Conservation (phyloP, 2,329 filamentous ascomycete species). For the Ophiostoma fasciatum region DNA sequence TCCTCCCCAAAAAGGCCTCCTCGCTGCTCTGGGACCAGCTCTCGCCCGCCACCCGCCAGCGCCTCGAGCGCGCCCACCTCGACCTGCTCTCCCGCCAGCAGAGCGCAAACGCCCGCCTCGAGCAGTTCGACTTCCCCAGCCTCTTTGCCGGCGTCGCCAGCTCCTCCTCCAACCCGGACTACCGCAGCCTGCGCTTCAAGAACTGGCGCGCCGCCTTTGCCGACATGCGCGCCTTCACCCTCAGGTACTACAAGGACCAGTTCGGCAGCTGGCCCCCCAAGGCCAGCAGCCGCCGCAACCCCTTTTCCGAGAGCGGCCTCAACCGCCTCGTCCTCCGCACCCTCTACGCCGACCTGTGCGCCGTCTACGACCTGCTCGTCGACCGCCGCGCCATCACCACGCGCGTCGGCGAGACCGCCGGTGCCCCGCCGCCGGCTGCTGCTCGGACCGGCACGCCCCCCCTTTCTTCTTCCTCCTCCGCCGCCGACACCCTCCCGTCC, state of each 20-base stretch:
- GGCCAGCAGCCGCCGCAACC: conserved; percentile 81
- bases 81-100: conserved; percentile 62
- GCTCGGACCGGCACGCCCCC: too few relatives aligned
- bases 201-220: conserved; percentile 65
- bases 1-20: too few relatives aligned
- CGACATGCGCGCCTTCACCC: conserved; percentile 58
- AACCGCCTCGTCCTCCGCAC: conserved; percentile 72
- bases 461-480: too few relatives aligned
- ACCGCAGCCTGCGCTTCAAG: conserved; percentile 68
- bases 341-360: conserved; percentile 73
- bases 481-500: background rate
- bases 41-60: conserved; percentile 54
- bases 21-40: conserved; percentile 55
- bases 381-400: conserved; percentile 68
- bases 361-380: conserved; percentile 76
- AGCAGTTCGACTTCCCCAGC: conserved; percentile 81
- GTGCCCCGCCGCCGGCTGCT: background rate
- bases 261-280: conserved; percentile 76
- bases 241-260: conserved; percentile 47
- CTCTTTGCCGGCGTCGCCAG: conserved; percentile 79
- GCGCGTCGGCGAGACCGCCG: conserved; percentile 51
- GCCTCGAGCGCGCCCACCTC: conserved; percentile 68
- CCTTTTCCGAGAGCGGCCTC: conserved; percentile 70
- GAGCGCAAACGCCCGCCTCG: conserved; percentile 57
- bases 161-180: conserved; percentile 63